Evolutionary conservation across 2,329 filamentous ascomycete genomes (phyloP).

Genomic region (Pseudocercospora fuligena): DNA sequence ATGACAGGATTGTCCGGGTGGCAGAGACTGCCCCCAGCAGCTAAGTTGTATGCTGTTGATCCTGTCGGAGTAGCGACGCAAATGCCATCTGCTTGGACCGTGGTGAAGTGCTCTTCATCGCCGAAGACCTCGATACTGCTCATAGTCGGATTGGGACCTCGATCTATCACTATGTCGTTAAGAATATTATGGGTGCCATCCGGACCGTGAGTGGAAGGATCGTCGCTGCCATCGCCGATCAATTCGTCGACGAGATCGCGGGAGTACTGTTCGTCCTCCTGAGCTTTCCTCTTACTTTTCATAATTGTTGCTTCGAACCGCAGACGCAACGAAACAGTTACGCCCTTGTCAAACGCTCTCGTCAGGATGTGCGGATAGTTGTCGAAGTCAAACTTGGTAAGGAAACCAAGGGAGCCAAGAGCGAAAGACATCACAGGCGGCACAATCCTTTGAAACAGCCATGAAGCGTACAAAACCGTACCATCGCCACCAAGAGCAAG

Average conservation of each 20-base stretch:
- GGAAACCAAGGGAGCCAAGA: constrained; percentile 87
- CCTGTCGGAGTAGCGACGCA: constrained; percentile 94
- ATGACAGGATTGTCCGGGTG: constrained; percentile 97
- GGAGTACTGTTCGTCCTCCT: constrained; percentile 40
- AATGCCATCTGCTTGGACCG: constrained; percentile 87
- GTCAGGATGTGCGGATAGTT: constrained; percentile 71
- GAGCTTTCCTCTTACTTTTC: constrained; percentile 66
- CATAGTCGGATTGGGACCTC: constrained; percentile 94
- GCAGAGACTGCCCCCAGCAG: constrained; percentile 91
- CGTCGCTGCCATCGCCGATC: constrained; percentile 82
- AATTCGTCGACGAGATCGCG: constrained; percentile 87
- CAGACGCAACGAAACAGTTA: constrained; percentile 84
- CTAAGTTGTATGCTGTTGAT: constrained; percentile 93
- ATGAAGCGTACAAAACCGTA: constrained; percentile 95
- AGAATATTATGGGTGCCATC: constrained; percentile 87
- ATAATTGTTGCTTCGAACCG: constrained; percentile 94
- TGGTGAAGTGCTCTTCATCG: constrained; percentile 94
- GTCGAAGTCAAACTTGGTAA: constrained; percentile 95
- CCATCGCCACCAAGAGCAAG: constrained; percentile 83
- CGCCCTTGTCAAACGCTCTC: constrained; percentile 76
- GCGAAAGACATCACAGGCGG: constrained; percentile 92
- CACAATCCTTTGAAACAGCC: constrained; percentile 94
- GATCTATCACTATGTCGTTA: constrained; percentile 74
- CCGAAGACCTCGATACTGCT: constrained; percentile 90
- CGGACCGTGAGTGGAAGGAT: constrained; percentile 82